These are phyloP conservation scores for Brasenia schreberi DNA, from an alignment of 164 flowering plant species.

Conservation along the genomic window DNA sequence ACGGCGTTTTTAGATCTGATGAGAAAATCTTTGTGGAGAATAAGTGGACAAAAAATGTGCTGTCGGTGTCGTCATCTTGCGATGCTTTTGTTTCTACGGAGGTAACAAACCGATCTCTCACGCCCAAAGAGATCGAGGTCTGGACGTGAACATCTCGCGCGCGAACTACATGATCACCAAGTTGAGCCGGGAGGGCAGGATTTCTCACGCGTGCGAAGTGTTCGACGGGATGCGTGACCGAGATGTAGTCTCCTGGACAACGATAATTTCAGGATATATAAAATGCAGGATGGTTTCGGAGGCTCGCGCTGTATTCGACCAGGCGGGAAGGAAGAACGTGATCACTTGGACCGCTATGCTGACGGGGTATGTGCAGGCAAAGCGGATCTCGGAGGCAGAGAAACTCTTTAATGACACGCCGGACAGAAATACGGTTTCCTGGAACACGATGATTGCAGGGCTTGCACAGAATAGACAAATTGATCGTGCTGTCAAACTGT, in stretches of 20 bases:
- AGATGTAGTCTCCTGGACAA: conserved; percentile 10
- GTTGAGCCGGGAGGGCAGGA: conserved; percentile 6
- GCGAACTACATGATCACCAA: conserved; percentile 5
- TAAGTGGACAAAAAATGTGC: background rate
- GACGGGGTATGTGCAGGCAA: conserved; percentile 6
- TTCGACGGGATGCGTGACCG: conserved; percentile 7
- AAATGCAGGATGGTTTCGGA: conserved; percentile 8
- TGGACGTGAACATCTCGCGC: conserved; percentile 1
- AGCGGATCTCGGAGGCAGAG: conserved; percentile 8
- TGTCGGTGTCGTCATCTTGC: background rate
- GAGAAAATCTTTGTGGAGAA: too few species aligned
- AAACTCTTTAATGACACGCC: conserved; percentile 8
- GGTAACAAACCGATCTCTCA: background rate
- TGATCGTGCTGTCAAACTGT: conserved; percentile 4
- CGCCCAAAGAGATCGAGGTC: conserved; percentile 2
- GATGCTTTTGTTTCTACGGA: background rate
- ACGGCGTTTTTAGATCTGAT: too few species aligned
- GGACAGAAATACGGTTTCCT: conserved; percentile 9
- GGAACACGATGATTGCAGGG: conserved; percentile 12
- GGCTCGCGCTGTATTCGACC: conserved; percentile 8
- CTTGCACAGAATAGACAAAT: conserved; percentile 4
- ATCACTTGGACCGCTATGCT: conserved; percentile 12
- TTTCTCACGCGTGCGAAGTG: conserved; percentile 4
- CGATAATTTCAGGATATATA: conserved; percentile 9
- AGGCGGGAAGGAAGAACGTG: conserved; percentile 4